Conservation (phyloP, 139 green algal species). For the Asterochloris sp. region DNA sequence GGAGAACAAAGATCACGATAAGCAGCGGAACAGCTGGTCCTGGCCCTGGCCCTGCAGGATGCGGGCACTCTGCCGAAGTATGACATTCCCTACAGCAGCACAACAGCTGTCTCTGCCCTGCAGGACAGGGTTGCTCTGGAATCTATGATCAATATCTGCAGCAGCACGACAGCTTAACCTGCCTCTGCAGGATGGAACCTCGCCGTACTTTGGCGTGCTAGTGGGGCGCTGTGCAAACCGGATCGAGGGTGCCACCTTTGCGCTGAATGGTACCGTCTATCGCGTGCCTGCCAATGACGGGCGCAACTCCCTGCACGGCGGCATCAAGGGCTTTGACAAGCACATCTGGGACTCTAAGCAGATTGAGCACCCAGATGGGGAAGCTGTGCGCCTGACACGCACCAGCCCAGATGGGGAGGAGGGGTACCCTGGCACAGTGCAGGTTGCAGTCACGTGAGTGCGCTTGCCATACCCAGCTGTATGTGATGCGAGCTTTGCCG, state of each 20-base stretch:
- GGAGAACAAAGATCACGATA: too few species aligned
- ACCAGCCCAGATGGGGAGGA: slow-evolving; percentile 71
- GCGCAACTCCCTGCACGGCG: slow-evolving; percentile 82
- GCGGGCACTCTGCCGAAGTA: too few species aligned
- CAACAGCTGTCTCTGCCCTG: too few species aligned
- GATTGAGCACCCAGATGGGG: slow-evolving; percentile 10
- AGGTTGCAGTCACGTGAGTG: too few species aligned
- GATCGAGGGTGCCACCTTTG: slow-evolving; percentile 75
- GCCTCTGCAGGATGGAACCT: slow-evolving; percentile 24
- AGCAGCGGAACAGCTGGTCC: too few species aligned
- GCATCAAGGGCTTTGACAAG: slow-evolving; percentile 73
- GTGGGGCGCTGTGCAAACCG: slow-evolving; percentile 91
- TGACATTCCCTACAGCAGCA: too few species aligned
- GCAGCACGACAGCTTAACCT: neutral
- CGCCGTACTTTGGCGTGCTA: slow-evolving; percentile 85
- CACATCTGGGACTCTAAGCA: slow-evolving; percentile 49
- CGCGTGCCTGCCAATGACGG: slow-evolving; percentile 70
- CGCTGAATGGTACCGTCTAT: slow-evolving; percentile 67
- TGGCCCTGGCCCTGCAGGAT: too few species aligned
- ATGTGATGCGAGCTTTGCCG: too few species aligned
- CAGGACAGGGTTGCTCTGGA: neutral
- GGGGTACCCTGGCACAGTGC: slow-evolving; percentile 26
- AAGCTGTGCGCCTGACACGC: slow-evolving; percentile 55
- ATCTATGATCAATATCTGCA: neutral
- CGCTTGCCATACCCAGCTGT: too few species aligned